Evolutionary conservation across 352 stramenopile genomes (phyloP), one percentile per base, ranked within the genome.

Genomic region (Phytopythium vexans): DNA sequence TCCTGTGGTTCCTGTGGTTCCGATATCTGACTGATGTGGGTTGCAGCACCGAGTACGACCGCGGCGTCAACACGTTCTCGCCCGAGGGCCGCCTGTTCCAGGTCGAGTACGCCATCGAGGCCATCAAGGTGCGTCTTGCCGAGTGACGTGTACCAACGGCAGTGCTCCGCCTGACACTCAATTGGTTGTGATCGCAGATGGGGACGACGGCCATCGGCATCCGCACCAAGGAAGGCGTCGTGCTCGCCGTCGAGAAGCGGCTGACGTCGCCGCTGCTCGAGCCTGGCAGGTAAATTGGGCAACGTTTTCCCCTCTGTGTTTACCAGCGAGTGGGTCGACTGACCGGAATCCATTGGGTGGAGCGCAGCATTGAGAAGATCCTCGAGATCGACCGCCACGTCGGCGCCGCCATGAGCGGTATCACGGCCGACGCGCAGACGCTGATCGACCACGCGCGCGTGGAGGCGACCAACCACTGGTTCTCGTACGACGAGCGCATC

Each of bases 31-130:
- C 21, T 1, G 21, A 27, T 27, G 21, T 15, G 10, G 11, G 21
- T 4, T 45, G 31, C 41, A 97, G 95, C 67, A 98, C 91, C 49
- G 97, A 99, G 81, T 99, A 99, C 72, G 97, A 99, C 80, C 91
- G 97, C 56, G 97, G 97, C 62, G 97, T 99, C 34, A 99, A 99
- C 84, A 99, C 97, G 21, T 99, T 99, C 71, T 99, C 94, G 62
- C 97, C 97, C 10, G 97, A 99, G 82, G 97, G 97, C 43, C 92
- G 97, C 64, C 87, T 99, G 35, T 99, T 99, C 72, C 97, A 99
- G 72, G 97, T 99, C 49, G 96, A 99, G 66, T 99, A 99, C 70
- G 97, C 97, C 40, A 98, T 99, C 59, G 96, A 99, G 73, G 96
- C 97, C 52, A 99, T 99, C 61, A 97, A 98, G 72, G 87, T 96